Base-by-base conservation (phyloP, 345 rosid genomes). In the Camelina neglecta region DNA sequence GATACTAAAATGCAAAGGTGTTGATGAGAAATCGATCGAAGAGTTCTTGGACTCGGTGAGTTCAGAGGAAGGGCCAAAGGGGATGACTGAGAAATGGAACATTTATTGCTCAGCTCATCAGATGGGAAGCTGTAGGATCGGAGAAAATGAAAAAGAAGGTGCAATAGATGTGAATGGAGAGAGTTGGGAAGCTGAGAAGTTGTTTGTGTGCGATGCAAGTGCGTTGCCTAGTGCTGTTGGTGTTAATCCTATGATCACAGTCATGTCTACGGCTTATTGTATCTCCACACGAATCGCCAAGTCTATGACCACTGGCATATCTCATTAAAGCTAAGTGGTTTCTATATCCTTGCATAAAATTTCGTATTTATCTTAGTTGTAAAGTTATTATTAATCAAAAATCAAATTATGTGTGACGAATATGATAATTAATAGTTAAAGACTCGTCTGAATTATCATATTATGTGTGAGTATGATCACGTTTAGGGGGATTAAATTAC, bases 201-300 rank as follows among this genome's bases (percentile, higher is more conserved):
- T 87, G 71, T 84, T 66, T 75, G 90, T 83, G 2, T 85, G 90
- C 29, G 92, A 89, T 75, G 90, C 67, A 62, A 90, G 92, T 56
- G 82, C 75, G 11, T 54, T 90, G 56, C 95, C 92, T 3, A 81
- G 74, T 78, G 95, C 92, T 26, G 60, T 84, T 60, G 95, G 95
- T 44, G 83, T 90, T 39, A 89, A 89, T 76, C 90, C 92, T 66
- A 87, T 87, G 95, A 86, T 87, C 54, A 89, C 95, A 24, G 81
- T 87, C 60, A 85, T 83, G 84, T 73, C 92, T 59, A 87, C 90
- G 6, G 90, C 95, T 57, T 85, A 86, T 58, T 86, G 90, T 78
- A 82, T 84, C 58, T 83, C 92, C 42, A 79, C 82, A 45, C 71
- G 75, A 36, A 85, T 89, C 10, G 89, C 75, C 8, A 80, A 80